These are phyloP conservation scores for Botrytis cinerea DNA, from an alignment of 2,329 filamentous ascomycete species.

Conservation along the genomic window DNA sequence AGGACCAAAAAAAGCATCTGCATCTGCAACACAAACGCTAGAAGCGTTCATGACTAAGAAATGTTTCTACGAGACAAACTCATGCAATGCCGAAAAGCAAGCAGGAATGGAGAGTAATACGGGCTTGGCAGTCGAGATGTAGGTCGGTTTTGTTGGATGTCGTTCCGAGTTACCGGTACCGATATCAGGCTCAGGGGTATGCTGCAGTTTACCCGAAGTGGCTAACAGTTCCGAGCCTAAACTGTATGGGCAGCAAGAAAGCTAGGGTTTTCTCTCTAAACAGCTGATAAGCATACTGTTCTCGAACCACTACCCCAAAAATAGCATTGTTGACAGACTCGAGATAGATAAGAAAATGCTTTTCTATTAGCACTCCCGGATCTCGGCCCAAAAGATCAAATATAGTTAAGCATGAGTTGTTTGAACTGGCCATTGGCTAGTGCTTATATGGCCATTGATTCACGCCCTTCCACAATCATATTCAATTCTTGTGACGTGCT, in stretches of 20 bases:
- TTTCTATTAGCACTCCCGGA: background rate
- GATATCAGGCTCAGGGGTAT: background rate
- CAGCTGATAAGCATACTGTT: background rate
- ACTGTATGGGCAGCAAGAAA: background rate
- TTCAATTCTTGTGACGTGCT: background rate
- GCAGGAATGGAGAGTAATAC: background rate
- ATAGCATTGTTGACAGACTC: background rate
- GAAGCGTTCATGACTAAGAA: constrained; percentile 1
- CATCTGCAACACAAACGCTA: constrained; percentile 41
- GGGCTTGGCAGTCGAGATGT: background rate
- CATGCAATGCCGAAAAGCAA: background rate
- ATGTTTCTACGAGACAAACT: background rate
- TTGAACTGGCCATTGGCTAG: background rate
- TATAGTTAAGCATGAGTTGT: background rate
- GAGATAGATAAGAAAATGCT: background rate
- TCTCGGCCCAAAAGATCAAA: background rate
- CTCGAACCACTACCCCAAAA: background rate
- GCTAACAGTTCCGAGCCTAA: background rate
- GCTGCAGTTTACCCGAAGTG: background rate
- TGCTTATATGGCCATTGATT: background rate
- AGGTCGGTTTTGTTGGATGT: background rate
- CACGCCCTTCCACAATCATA: background rate
- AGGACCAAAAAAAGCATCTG: constrained; percentile 19
- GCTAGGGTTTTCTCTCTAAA: background rate
- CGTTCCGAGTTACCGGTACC: background rate